phyloP scores from a whole-genome alignment of 202 grass and related monocot species.

The Setaria italica region DNA sequence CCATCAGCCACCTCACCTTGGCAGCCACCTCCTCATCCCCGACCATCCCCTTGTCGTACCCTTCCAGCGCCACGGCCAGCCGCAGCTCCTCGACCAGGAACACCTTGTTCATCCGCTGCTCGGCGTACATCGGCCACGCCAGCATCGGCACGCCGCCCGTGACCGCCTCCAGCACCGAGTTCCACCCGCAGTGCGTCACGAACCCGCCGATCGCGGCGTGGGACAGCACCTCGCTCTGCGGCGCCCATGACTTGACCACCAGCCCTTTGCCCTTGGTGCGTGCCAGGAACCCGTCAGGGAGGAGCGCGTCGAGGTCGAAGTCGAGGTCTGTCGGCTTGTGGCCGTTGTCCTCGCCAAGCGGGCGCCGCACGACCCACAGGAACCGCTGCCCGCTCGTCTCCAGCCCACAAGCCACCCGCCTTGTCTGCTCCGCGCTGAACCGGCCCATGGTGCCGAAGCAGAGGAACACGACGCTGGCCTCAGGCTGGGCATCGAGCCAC shows the following conservation, averaged over 20 bases:
- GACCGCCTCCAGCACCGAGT: conserved; percentile 61
- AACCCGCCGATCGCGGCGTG: conserved; percentile 59
- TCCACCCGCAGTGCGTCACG: conserved; percentile 76
- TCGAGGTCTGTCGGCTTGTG: not conserved
- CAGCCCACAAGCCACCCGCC: conserved; percentile 35
- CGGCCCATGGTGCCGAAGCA: conserved; percentile 51
- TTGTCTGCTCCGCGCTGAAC: conserved; percentile 11
- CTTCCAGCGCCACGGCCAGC: conserved; percentile 43
- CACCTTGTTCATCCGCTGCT: conserved; percentile 63
- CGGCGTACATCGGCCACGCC: conserved; percentile 58
- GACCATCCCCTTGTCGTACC: conserved; percentile 37
- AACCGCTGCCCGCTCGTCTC: conserved; percentile 44
- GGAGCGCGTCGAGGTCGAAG: not conserved
- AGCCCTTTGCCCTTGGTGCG: conserved; percentile 45
- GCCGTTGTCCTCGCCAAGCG: not conserved
- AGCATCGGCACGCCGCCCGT: conserved; percentile 58
- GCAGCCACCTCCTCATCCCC: conserved; percentile 50
- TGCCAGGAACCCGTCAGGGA: conserved; percentile 23
- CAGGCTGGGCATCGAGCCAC: conserved; percentile 52
- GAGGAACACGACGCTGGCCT: conserved; percentile 54
- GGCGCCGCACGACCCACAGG: conserved; percentile 46
- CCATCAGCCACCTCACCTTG: conserved; percentile 59
- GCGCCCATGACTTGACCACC: conserved; percentile 64
- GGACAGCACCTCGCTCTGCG: conserved; percentile 52
- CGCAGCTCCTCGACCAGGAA: conserved; percentile 42